Conservation (phyloP, 257 asterid species). For the Solanum tarapatanum region DNA sequence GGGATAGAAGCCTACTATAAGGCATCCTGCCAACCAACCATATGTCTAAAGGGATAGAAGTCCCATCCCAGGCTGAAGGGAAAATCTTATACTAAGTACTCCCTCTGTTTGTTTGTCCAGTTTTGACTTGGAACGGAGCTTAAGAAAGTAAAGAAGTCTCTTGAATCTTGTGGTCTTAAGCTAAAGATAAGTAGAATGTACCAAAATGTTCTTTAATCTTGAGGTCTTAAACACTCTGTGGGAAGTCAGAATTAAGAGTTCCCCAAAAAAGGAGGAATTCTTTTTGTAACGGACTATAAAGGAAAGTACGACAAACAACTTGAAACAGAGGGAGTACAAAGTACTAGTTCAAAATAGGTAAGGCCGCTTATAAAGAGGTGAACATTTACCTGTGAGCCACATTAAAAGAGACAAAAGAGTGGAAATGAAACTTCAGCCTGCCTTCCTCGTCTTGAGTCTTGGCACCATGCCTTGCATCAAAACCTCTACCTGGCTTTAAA, state of each 20-base stretch:
- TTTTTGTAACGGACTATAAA: not conserved
- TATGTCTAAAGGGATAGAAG: not conserved
- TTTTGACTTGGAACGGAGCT: not conserved
- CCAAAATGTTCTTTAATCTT: not conserved
- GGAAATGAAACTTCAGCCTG: constrained; percentile 87
- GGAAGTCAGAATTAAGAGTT: not conserved
- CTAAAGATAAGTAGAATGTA: not conserved
- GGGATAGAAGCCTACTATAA: not conserved
- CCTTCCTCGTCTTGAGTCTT: constrained; percentile 81
- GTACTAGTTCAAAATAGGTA: not conserved
- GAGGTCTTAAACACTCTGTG: not conserved
- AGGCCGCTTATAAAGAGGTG: not conserved
- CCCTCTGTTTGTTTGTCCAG: not conserved
- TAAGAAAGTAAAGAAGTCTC: not conserved
- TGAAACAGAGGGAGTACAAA: not conserved
- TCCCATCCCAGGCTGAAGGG: not conserved
- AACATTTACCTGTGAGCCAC: constrained; percentile 65
- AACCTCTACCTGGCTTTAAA: constrained; percentile 75
- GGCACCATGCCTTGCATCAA: constrained; percentile 94
- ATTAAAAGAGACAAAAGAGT: constrained; percentile 84
- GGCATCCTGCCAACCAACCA: not conserved
- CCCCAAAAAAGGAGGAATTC: not conserved
- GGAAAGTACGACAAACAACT: not conserved
- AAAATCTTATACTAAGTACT: not conserved
- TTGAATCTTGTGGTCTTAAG: not conserved